phyloP scores from a whole-genome alignment of 345 rosid genomes.

The Adansonia digitata region DNA sequence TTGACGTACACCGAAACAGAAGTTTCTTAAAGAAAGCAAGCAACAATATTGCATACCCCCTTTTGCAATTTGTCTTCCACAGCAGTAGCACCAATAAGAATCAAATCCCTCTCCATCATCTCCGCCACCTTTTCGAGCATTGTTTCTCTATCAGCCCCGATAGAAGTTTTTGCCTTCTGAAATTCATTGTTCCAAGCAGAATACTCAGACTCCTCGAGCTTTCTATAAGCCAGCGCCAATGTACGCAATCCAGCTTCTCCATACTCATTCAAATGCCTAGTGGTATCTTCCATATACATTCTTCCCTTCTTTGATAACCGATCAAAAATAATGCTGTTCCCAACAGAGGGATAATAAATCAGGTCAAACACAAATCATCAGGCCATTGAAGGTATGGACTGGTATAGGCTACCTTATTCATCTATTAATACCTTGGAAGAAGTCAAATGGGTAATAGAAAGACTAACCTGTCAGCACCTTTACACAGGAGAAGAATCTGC shows the following conservation, averaged over 20 bases:
- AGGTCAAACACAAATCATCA: constrained; percentile 5
- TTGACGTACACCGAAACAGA: constrained; percentile 13
- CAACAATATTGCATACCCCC: constrained; percentile 54
- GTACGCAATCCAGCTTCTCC: constrained; percentile 96
- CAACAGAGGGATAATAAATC: constrained; percentile 18
- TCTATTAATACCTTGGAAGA: background rate
- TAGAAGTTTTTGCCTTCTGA: constrained; percentile 74
- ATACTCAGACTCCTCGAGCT: constrained; percentile 71
- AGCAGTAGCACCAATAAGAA: constrained; percentile 94
- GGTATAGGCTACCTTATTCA: background rate
- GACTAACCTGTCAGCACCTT: constrained; percentile 97
- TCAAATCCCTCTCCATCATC: constrained; percentile 79
- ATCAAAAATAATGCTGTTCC: constrained; percentile 77
- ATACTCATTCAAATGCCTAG: constrained; percentile 76
- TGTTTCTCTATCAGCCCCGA: constrained; percentile 73
- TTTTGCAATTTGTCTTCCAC: constrained; percentile 97
- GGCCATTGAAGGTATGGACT: background rate
- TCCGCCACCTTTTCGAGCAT: constrained; percentile 72
- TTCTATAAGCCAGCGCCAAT: constrained; percentile 70
- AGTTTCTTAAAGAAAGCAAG: background rate
- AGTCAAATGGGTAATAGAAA: background rate
- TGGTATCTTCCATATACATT: constrained; percentile 52
- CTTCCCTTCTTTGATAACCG: constrained; percentile 81
- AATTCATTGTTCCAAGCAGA: constrained; percentile 77
- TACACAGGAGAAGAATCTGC: constrained; percentile 78